Evolutionary conservation across 352 stramenopile genomes (phyloP), one percentile per base, ranked within the genome.

Genomic region (Pythium aphanidermatum): DNA sequence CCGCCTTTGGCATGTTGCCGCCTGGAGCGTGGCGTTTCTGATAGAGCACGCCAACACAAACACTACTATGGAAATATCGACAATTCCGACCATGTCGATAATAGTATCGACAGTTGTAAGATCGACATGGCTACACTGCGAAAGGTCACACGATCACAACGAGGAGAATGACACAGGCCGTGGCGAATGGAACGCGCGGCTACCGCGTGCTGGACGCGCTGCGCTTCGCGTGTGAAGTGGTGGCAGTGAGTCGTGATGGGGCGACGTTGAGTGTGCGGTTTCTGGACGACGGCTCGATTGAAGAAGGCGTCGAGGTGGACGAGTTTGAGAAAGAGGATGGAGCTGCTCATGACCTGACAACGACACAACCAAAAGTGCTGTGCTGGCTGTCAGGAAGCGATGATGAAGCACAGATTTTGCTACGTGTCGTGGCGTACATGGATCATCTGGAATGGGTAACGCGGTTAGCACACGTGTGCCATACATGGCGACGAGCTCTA

Each of bases 171-270:
- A 13, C 24, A 19, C 8, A 3, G 8, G 19, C 9, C 20, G 16
- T 44, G 12, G 25, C n/a, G 16, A 12, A 67, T 25, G 59, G 55
- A 0, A 16, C 30, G 1, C 36, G 23, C 8, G 64, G 51, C 12
- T 60, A 41, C 30, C 55, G 65, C 4, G 11, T 55, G 14, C 56
- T 75, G 6, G 65, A 70, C 43, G 55, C 33, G 16, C 6, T 67
- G 5, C 37, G 26, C 26, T 75, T 75, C 27, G 51, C 37, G 13
- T 69, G 58, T 23, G 45, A 37, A 39, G 45, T 75, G 13, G 46
- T 68, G 5, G 40, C 33, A n/a, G 9, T 60, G 16, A 39, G 47
- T 14, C 17, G 12, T 20, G 23, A 49, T 13, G 10, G 7, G 4
- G 12, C 29, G 2, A 46, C 31, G 23, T 33, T 70, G 19, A 57